Evolutionary conservation across 2,329 filamentous ascomycete species (phyloP).

Genomic region (Phialophora expanda): DNA sequence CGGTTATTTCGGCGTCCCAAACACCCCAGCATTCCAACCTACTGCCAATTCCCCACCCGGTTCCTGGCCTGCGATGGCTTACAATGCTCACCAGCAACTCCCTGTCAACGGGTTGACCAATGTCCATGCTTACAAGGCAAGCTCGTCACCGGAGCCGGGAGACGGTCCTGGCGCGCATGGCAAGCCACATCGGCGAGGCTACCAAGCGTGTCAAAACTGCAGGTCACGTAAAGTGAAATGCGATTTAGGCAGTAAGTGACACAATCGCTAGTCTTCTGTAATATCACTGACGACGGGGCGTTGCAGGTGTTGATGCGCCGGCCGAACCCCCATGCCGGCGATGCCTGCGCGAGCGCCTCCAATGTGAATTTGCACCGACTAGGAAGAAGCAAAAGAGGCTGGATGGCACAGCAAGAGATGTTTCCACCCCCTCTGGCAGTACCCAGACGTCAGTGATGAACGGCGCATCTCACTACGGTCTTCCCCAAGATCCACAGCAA

Average conservation of each 20-base stretch:
- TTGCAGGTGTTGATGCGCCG: constrained; percentile 78
- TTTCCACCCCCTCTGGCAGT: constrained; percentile 19
- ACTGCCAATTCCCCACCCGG: constrained; percentile 6
- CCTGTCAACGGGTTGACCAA: constrained; percentile 15
- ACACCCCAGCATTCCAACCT: constrained; percentile 11
- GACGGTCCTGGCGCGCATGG: constrained; percentile 44
- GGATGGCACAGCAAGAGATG: constrained; percentile 31
- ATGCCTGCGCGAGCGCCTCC: constrained; percentile 91
- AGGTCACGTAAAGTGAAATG: constrained; percentile 57
- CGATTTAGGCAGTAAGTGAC: constrained; percentile 52
- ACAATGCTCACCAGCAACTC: constrained; percentile 25
- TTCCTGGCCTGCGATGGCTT: constrained; percentile 28
- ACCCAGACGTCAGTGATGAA: constrained; percentile 14
- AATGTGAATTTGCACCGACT: constrained; percentile 96
- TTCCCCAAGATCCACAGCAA: constrained; percentile 10
- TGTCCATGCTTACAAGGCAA: constrained; percentile 22
- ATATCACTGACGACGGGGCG: constrained; percentile 34
- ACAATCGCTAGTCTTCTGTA: constrained; percentile 9
- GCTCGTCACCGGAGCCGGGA: constrained; percentile 41
- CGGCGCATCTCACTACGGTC: constrained; percentile 12
- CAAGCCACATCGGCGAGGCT: constrained; percentile 51
- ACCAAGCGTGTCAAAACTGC: constrained; percentile 57
- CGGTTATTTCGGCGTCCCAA: constrained; percentile 34
- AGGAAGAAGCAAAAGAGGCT: constrained; percentile 81
- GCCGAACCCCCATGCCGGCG: constrained; percentile 91